phyloP scores from a whole-genome alignment of 805 yeast species.

The Schwanniomyces polymorphus region DNA sequence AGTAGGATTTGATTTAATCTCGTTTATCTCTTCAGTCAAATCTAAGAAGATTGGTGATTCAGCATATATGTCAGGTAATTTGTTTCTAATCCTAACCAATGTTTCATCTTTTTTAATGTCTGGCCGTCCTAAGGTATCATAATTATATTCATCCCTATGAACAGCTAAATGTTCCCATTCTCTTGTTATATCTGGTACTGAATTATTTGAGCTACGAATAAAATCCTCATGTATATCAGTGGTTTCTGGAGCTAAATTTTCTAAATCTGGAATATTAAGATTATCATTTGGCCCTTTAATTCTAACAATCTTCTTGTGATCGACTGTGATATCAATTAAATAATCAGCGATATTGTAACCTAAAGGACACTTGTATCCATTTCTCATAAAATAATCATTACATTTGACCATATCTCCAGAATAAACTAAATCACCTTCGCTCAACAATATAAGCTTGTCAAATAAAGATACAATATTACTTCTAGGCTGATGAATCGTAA shows the following conservation, averaged over 20 bases:
- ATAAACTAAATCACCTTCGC: constrained; percentile 83
- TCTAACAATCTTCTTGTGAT: constrained; percentile 38
- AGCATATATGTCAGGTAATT: constrained; percentile 31
- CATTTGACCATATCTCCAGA: constrained; percentile 83
- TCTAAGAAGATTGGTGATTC: constrained; percentile 44
- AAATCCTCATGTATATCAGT: constrained; percentile 29
- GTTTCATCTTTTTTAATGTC: constrained; percentile 20
- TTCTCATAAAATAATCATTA: constrained; percentile 67
- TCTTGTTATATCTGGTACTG: constrained; percentile 58
- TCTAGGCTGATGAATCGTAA: constrained; percentile 96
- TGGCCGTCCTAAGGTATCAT: constrained; percentile 16
- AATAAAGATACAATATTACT: constrained; percentile 91
- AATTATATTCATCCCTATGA: constrained; percentile 69
- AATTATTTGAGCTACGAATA: constrained; percentile 12
- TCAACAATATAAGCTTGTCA: constrained; percentile 75
- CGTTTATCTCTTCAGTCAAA: constrained; percentile 37
- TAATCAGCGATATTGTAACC: constrained; percentile 95
- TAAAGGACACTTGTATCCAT: constrained; percentile 80
- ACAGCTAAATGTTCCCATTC: constrained; percentile 88
- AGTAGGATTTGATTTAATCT: constrained; percentile 21
- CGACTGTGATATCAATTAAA: constrained; percentile 86
- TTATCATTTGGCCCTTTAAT: constrained; percentile 10
- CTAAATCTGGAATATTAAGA: constrained; percentile 1
- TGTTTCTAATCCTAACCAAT: constrained; percentile 20
- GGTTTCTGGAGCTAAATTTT: not conserved